Evolutionary conservation across 805 yeast species (phyloP).

Genomic region (Tetrapisispora namnaoensis): DNA sequence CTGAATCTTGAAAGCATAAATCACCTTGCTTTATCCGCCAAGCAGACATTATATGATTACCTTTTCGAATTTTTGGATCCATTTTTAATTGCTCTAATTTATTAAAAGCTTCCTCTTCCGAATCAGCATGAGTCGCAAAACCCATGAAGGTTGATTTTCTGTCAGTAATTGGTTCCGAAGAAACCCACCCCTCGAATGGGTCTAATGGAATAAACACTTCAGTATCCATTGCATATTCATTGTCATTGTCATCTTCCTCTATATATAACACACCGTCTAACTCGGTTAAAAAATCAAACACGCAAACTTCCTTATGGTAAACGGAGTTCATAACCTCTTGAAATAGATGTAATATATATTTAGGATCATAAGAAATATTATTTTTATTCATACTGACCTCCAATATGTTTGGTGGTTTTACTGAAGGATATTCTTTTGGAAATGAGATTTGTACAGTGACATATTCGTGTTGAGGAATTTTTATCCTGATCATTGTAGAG

Average conservation of each 20-base stretch:
- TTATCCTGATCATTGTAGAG: constrained; percentile 34
- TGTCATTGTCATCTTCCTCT: constrained; percentile 23
- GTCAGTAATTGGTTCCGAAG: constrained; percentile 70
- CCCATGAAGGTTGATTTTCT: constrained; percentile 82
- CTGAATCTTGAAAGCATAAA: constrained; percentile 68
- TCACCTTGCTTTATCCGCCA: constrained; percentile 61
- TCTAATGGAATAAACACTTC: constrained; percentile 26
- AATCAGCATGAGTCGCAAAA: constrained; percentile 50
- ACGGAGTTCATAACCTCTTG: constrained; percentile 44
- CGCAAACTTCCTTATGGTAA: constrained; percentile 59
- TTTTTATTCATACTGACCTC: constrained; percentile 36
- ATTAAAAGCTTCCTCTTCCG: constrained; percentile 58
- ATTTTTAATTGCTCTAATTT: constrained; percentile 42
- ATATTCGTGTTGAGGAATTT: constrained; percentile 53
- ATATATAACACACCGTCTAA: constrained; percentile 43
- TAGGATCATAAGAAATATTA: constrained; percentile 31
- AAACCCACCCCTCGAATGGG: constrained; percentile 62
- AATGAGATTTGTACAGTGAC: constrained; percentile 59
- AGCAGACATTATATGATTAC: constrained; percentile 78
- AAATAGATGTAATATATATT: constrained; percentile 39
- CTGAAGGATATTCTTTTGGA: constrained; percentile 59
- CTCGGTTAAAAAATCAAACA: constrained; percentile 70
- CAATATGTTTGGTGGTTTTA: constrained; percentile 49
- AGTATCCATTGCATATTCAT: constrained; percentile 8
- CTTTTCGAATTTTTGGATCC: constrained; percentile 57